phyloP scores from a whole-genome alignment of 1,284 basidiomycete genomes.

The Ustilago cynodontis region DNA sequence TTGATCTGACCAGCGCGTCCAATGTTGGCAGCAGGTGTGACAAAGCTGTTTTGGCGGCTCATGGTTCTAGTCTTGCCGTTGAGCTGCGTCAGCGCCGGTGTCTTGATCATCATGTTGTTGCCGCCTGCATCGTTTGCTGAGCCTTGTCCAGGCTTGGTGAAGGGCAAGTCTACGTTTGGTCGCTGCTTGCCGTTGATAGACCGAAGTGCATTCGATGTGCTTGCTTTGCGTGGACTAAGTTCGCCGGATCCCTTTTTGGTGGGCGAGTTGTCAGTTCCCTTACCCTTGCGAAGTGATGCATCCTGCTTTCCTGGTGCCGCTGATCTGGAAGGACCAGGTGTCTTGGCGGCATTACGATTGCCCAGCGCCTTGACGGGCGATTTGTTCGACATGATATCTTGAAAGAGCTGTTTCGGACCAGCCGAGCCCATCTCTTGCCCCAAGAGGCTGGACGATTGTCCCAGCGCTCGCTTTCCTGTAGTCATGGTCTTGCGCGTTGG shows the following conservation, averaged over 20 bases:
- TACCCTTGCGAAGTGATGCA: constrained; percentile 28
- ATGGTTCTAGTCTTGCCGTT: constrained; percentile 23
- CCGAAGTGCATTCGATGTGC: constrained; percentile 29
- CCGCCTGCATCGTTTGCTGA: constrained; percentile 16
- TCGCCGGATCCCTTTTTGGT: constrained; percentile 28
- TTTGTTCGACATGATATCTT: constrained; percentile 27
- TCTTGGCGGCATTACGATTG: constrained; percentile 40
- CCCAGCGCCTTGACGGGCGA: constrained; percentile 48
- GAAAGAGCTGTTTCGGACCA: constrained; percentile 49
- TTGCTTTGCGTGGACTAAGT: constrained; percentile 42
- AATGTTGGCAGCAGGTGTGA: constrained; percentile 63
- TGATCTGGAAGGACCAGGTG: constrained; percentile 31
- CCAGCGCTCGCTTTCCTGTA: constrained; percentile 37
- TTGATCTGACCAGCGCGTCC: constrained; percentile 63
- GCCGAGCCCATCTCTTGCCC: constrained; percentile 25
- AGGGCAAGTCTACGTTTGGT: constrained; percentile 27
- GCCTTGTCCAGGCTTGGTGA: constrained; percentile 29
- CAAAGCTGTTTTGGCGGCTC: constrained; percentile 49
- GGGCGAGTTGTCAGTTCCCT: constrained; percentile 20
- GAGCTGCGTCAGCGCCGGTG: constrained; percentile 36
- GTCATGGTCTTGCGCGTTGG: constrained; percentile 49
- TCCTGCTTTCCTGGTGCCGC: constrained; percentile 17
- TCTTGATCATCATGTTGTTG: constrained; percentile 35
- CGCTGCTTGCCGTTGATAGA: constrained; percentile 49
- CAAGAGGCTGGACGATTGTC: constrained; percentile 31